A percentile compares a stretch with the other conserved stretches of the same genome.
Conservation (phyloP, 306 rosid genomes). For the Quercus variabilis region DNA sequence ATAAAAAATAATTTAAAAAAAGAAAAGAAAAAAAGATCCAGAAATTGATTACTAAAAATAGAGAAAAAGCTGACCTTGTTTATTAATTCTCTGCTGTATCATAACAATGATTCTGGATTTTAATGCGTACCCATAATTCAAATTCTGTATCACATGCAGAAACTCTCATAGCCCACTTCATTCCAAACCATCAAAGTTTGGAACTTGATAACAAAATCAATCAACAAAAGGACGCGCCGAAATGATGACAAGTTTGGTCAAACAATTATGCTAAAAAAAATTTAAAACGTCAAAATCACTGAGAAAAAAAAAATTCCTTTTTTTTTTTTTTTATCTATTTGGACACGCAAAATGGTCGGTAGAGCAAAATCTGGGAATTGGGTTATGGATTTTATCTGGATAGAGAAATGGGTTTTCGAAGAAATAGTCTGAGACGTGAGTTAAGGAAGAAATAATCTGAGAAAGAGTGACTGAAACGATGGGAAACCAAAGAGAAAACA, state of each 20-base stretch:
- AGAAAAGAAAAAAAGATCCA: neutral
- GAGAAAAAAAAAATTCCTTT: neutral
- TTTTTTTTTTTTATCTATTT: neutral
- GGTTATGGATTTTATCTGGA: neutral
- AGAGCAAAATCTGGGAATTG: conserved; percentile 8
- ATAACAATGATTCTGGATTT: conserved; percentile 27
- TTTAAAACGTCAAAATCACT: conserved; percentile 3
- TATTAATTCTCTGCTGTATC: conserved; percentile 29
- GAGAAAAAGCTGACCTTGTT: conserved; percentile 38
- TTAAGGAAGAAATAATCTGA: conserved; percentile 19
- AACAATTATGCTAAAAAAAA: neutral
- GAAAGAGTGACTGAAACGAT: conserved; percentile 9
- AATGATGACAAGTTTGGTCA: conserved; percentile 30
- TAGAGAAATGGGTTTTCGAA: neutral
- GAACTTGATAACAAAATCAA: conserved; percentile 10
- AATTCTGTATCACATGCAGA: conserved; percentile 34
- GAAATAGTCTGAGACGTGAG: conserved; percentile 1
- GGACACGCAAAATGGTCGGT: conserved; percentile 14
- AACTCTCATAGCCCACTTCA: conserved; percentile 29
- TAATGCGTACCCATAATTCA: conserved; percentile 30
- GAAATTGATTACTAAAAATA: neutral
- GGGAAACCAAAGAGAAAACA: neutral
- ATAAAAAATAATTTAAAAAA: too few species aligned
- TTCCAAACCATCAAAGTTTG: conserved; percentile 26
- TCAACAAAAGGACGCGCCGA: conserved; percentile 34